A percentile compares a stretch with the other conserved stretches of the same genome.
These are phyloP conservation scores for Paraglomus brasilianum DNA, from an alignment of 192 early-diverging fungal species.

Conservation along the genomic window DNA sequence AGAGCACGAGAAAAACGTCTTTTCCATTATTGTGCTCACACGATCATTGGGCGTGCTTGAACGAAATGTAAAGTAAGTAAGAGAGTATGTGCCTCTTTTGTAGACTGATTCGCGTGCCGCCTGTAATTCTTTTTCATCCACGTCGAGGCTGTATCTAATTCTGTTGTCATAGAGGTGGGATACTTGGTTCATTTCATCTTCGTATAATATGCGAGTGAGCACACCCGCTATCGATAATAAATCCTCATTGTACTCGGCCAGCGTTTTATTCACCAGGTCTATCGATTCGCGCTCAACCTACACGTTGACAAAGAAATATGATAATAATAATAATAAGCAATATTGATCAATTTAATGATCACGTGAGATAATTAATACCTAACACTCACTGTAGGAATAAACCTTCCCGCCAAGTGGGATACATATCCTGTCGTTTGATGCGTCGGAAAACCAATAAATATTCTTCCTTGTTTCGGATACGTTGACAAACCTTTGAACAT, in stretches of 20 bases:
- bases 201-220: conserved; percentile 71
- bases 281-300: conserved; percentile 79
- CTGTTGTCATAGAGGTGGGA: conserved; percentile 50
- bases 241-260: conserved; percentile 82
- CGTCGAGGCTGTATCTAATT: conserved; percentile 34
- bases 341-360: no score
- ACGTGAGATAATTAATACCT: no score
- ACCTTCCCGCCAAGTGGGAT: conserved; percentile 73
- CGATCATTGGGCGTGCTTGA: conserved; percentile 67
- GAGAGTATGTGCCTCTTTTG: conserved; percentile 63
- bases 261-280: conserved; percentile 82
- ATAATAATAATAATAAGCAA: no score
- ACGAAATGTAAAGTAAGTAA: conserved; percentile 68
- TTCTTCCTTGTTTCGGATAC: conserved; percentile 71
- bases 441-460: conserved; percentile 91
- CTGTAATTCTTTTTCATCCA: conserved; percentile 44
- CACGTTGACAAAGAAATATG: background rate
- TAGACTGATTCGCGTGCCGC: conserved; percentile 50
- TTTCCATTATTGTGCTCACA: conserved; percentile 59
- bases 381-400: conserved; percentile 77
- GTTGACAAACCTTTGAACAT: conserved; percentile 78
- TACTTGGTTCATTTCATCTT: conserved; percentile 71
- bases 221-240: conserved; percentile 72
- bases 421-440: conserved; percentile 87
- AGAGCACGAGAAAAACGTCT: conserved; percentile 57